Percentiles rank a stretch among this genome's conserved stretches.
Conservation (phyloP, 208 protist species). For the Trypanosoma melophagium region DNA sequence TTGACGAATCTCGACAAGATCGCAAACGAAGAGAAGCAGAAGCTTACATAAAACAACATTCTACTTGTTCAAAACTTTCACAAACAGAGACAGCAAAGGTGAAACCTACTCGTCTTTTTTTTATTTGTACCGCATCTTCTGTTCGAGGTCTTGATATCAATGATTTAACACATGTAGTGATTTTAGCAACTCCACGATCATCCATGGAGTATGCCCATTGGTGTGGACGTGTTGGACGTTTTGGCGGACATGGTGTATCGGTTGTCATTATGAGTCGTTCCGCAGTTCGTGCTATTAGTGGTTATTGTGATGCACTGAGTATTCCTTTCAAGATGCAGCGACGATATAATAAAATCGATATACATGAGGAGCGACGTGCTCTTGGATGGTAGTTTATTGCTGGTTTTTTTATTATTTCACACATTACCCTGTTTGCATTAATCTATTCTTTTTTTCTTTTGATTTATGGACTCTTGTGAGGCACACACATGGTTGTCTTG, state of each 20-base stretch:
- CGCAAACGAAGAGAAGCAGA: background rate
- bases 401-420: too few relatives aligned
- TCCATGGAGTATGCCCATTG: conserved; percentile 83
- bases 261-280: conserved; percentile 60
- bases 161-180: conserved; percentile 74
- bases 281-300: conserved; percentile 50
- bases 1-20: background rate
- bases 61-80: background rate
- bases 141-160: conserved; percentile 78
- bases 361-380: conserved; percentile 48
- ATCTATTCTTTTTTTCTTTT: background rate
- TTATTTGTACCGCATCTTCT: conserved; percentile 40
- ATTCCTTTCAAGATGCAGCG: conserved; percentile 56
- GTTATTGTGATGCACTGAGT: conserved; percentile 64
- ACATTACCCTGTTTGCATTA: background rate
- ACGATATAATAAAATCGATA: conserved; percentile 53
- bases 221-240: conserved; percentile 82
- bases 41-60: background rate
- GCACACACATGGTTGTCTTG: too few relatives aligned
- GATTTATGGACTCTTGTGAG: too few relatives aligned
- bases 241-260: conserved; percentile 57
- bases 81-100: background rate
- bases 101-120: conserved; percentile 30
- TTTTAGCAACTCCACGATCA: conserved; percentile 54
- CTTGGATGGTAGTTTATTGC: too few relatives aligned